Base-by-base conservation (phyloP, 2,329 filamentous ascomycete species). In the Sporothrix phasma region DNA sequence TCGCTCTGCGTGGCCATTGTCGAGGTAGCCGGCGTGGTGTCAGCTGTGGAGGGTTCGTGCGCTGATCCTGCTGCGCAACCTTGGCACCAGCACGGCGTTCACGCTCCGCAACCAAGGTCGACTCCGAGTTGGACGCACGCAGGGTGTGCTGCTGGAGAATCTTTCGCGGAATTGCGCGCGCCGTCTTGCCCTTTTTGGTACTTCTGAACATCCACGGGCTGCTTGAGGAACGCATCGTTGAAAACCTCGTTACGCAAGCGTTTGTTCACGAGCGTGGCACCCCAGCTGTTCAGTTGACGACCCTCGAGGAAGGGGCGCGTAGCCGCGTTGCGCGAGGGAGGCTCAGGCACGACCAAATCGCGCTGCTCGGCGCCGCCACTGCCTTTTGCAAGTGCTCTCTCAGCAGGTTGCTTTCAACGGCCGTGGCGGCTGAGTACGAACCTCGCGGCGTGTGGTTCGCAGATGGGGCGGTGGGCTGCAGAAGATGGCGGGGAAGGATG, bases 261-360 rank as follows among this genome's bases (percentile, higher is more conserved):
- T 70, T 89, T 88, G 73, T 97, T 97, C 65, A 97, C 89, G 24
- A 88, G 92, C 0, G 92, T 97, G 17, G 92, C 91, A 7, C 93
- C 92, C 92, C 93, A 97, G 70, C 85, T 87, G 68, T 84, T 84
- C 7, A 84, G 81, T 70, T 81, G 80, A 22, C 82, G 78, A 49
- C 84, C 79, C 26, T 84, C 81, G 65, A 87, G 70, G 3, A 70
- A 73, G 4, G 81, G 80, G 24, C 80, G 62, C 2, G 29, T 10
- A 2, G 24, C 8, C 6, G 41, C 15, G 13, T 13, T 24, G 24
- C 53, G 53, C 31, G 22, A 22, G 7, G 39, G 8, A 1, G 53
- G 43, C 24, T 22, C 54, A 10, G 43, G 39, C 7, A 53, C 3
- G 5, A 34, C n/a, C 47, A 34, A 39, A 29, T 24, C 26, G 24